These are phyloP conservation scores for Ramaria sp. DNA, from an alignment of 768 basidiomycete genomes.

Conservation along the genomic window DNA sequence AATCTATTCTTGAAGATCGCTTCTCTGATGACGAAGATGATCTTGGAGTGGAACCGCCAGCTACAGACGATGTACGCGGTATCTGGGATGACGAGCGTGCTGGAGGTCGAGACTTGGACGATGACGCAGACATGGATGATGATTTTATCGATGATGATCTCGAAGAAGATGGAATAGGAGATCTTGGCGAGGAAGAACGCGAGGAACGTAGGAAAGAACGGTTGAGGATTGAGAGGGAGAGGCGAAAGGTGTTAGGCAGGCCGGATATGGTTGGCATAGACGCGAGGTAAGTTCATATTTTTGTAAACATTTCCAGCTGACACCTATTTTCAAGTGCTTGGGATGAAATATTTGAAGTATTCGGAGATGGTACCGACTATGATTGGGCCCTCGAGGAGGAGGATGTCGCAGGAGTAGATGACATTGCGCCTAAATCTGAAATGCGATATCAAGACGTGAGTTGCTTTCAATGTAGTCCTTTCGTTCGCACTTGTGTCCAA, in stretches of 20 bases:
- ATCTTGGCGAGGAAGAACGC: constrained; percentile 63
- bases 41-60: constrained; percentile 30
- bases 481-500: constrained; percentile 5
- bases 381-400: constrained; percentile 89
- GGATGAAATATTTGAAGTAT: constrained; percentile 93
- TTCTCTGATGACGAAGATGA: constrained; percentile 75
- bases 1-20: constrained; percentile 46
- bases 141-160: constrained; percentile 42
- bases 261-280: constrained; percentile 73
- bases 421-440: constrained; percentile 47
- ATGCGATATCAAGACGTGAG: constrained; percentile 80
- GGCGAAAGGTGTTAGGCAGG: constrained; percentile 54
- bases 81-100: constrained; percentile 79
- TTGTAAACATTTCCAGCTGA: not conserved
- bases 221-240: constrained; percentile 51
- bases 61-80: constrained; percentile 44
- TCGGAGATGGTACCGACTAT: constrained; percentile 94
- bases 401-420: constrained; percentile 43
- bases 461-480: constrained; percentile 17
- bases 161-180: constrained; percentile 31
- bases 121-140: constrained; percentile 69
- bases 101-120: constrained; percentile 40
- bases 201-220: constrained; percentile 65
- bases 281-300: constrained; percentile 48
- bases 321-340: constrained; percentile 48